Conservation (phyloP, 371 early-diverging fungal genomes). For the Blakeslea trispora region DNA sequence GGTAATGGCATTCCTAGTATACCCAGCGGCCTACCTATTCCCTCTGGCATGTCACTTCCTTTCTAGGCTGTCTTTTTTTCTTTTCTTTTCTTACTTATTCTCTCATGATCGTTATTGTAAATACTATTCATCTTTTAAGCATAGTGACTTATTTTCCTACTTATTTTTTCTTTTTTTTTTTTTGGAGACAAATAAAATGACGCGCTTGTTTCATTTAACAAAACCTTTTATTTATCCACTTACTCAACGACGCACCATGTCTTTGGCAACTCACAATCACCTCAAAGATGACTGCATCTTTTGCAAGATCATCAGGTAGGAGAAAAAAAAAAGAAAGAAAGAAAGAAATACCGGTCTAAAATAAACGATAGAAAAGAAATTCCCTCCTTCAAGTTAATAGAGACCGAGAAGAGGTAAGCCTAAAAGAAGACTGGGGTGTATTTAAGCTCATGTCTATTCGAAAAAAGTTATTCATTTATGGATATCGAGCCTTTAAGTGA, state of each 20-base stretch:
- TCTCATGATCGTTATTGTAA: no score
- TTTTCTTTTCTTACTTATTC: no score
- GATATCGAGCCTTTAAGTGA: conserved; percentile 80
- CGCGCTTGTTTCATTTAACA: conserved; percentile 11
- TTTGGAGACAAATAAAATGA: conserved; percentile 7
- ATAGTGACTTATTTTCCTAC: not conserved
- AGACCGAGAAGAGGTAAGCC: conserved; percentile 79
- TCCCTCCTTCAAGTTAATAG: conserved; percentile 79
- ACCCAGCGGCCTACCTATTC: not conserved
- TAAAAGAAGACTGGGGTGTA: no score
- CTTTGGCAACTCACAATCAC: conserved; percentile 27
- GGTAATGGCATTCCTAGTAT: not conserved
- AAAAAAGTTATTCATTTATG: conserved; percentile 64
- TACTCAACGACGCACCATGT: conserved; percentile 18
- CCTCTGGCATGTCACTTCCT: not conserved
- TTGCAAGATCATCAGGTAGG: conserved; percentile 82
- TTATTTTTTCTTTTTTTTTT: conserved; percentile 6
- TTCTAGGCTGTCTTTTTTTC: no score
- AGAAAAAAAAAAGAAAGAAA: not conserved
- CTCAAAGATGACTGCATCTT: conserved; percentile 73
- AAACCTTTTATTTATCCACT: conserved; percentile 4
- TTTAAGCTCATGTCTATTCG: no score
- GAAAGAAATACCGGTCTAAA: not conserved
- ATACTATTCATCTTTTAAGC: not conserved
- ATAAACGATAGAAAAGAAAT: conserved; percentile 67